Evolutionary conservation across 805 yeast genomes (phyloP).

Genomic region (Kluyveromyces starmeri): DNA sequence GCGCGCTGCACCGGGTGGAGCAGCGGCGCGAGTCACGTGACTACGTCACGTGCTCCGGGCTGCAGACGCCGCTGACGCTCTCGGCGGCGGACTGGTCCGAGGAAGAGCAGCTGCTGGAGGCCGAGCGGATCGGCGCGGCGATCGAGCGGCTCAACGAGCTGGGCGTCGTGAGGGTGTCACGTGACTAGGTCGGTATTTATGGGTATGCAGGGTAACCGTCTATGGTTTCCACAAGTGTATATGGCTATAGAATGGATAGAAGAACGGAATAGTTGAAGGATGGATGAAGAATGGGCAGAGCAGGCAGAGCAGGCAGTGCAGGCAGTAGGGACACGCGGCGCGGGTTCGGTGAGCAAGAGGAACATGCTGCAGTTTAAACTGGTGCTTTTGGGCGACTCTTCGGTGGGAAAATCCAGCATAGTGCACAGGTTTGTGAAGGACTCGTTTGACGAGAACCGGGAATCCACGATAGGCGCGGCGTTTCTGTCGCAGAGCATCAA

Average conservation of each 20-base stretch:
- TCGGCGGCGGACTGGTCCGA: constrained; percentile 6
- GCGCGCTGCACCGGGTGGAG: not conserved
- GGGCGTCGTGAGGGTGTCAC: constrained; percentile 7
- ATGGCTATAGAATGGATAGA: no score
- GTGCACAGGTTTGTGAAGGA: constrained; percentile 72
- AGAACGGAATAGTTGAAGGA: no score
- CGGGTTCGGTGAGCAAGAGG: no score
- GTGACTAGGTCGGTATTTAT: not conserved
- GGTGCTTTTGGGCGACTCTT: constrained; percentile 72
- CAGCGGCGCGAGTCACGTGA: not conserved
- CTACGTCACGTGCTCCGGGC: constrained; percentile 1
- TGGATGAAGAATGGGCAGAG: no score
- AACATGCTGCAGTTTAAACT: constrained; percentile 52
- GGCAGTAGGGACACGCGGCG: no score
- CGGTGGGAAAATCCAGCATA: constrained; percentile 75
- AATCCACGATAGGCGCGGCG: constrained; percentile 98
- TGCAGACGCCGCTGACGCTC: not conserved
- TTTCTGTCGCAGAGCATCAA: constrained; percentile 75
- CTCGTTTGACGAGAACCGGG: constrained; percentile 67
- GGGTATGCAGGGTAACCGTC: not conserved
- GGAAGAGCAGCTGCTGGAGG: constrained; percentile 8
- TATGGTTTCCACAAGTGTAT: no score
- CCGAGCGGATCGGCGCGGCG: constrained; percentile 7
- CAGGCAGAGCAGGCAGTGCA: no score
- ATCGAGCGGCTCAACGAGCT: constrained; percentile 9